Evolutionary conservation across 345 rosid species (phyloP), one percentile per base, ranked within the genome.

Genomic region (Citrus trifoliata): DNA sequence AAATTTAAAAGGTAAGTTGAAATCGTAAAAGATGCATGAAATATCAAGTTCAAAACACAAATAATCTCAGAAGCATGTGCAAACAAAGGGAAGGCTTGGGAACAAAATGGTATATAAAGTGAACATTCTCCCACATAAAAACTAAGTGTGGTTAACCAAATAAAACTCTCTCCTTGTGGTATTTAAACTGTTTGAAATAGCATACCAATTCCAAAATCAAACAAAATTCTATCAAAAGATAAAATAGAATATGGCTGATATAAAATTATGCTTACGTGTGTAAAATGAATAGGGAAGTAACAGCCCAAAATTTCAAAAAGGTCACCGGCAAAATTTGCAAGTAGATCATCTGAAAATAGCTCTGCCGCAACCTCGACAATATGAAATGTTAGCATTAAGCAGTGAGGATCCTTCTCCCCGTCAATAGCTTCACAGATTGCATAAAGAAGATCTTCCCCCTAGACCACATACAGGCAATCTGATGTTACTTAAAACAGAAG

Each of bases 281-380:
- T 95, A 84, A 89, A 93, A 88, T 92, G 94, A 84, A 92, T 86
- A 25, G 99, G 98, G 80, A 93, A 95, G 86, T 95, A 95, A 83
- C 90, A 85, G 72, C 90, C 88, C 86, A 93, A 82, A 76, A 84
- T 80, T 42, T 85, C 90, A 82, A 95, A 93, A 78, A 94, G 79
- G 48, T 84, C 93, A 67, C 85, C 66, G 62, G 92, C 91, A 83
- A 70, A 80, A 81, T 85, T 80, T 58, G 90, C 87, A 32, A 94
- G 76, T 69, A 95, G 92, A 78, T 93, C 92, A 78, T 89, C 92
- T 28, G 97, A 90, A 83, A 89, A 91, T 71, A 89, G 78, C 78
- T 42, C 87, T 63, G 83, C 89, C 84, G 89, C 80, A 79, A 88
- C 76, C 89, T 91, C 91, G 60, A 94, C 83, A 80, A 94, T 89